Percentiles rank a stretch among this genome's conserved stretches.
phyloP scores from a whole-genome alignment of 2,329 filamentous ascomycete genomes.

The Alternaria rosae region DNA sequence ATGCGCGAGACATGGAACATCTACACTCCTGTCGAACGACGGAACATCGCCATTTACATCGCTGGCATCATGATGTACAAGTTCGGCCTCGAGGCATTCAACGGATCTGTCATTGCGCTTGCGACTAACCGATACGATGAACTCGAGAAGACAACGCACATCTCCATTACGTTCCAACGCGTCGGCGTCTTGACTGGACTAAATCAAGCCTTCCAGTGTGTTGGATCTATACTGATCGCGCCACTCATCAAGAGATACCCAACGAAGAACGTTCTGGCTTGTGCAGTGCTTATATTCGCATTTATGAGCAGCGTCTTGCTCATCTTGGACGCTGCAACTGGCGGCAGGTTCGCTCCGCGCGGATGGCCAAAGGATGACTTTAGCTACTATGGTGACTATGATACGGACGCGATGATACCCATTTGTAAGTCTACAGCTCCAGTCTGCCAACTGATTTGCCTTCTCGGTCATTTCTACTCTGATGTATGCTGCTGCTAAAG shows the following conservation, averaged over 20 bases:
- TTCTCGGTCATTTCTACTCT: too few species aligned
- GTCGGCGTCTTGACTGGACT: conserved; percentile 58
- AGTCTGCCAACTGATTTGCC: not conserved
- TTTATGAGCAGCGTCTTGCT: conserved; percentile 58
- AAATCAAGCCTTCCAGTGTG: conserved; percentile 61
- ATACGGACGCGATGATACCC: conserved; percentile 60
- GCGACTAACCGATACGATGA: conserved; percentile 61
- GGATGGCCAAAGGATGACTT: conserved; percentile 50
- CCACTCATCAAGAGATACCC: conserved; percentile 59
- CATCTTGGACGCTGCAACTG: conserved; percentile 58
- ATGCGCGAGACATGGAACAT: conserved; percentile 40
- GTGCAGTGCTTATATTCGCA: conserved; percentile 56
- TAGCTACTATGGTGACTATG: conserved; percentile 58
- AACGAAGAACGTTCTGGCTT: conserved; percentile 56
- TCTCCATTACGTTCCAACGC: conserved; percentile 55
- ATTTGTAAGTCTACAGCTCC: conserved; percentile 46
- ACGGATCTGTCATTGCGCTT: conserved; percentile 59
- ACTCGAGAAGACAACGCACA: conserved; percentile 46
- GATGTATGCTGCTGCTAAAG: not conserved
- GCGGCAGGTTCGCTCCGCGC: conserved; percentile 52
- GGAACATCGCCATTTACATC: conserved; percentile 53
- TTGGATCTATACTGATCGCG: conserved; percentile 60
- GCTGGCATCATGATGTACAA: conserved; percentile 62
- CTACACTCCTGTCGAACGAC: conserved; percentile 53
- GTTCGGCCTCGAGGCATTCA: conserved; percentile 61